phyloP scores from a whole-genome alignment of 345 rosid genomes.

The Euphorbia peplus region DNA sequence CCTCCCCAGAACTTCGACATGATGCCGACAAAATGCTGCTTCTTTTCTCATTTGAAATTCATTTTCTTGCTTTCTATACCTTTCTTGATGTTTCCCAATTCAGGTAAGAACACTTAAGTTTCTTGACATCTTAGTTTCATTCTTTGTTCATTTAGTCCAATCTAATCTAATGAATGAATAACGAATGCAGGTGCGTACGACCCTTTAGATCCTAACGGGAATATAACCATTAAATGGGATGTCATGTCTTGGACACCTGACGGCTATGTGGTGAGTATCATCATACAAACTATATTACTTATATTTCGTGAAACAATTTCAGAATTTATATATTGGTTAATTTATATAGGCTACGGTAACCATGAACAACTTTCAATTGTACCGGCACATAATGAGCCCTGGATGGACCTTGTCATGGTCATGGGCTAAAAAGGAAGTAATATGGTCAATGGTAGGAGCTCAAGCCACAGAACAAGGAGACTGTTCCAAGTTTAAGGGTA shows the following conservation, averaged over 20 bases:
- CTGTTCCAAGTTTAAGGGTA: slow-evolving; percentile 77
- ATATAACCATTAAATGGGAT: slow-evolving; percentile 81
- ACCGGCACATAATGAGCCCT: slow-evolving; percentile 58
- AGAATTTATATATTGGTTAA: too few relatives aligned
- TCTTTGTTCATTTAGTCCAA: neutral
- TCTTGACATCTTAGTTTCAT: neutral
- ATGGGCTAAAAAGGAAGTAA: slow-evolving; percentile 79
- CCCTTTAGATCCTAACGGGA: slow-evolving; percentile 72
- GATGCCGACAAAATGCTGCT: slow-evolving; percentile 14
- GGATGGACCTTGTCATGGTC: slow-evolving; percentile 79
- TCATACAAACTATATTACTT: neutral
- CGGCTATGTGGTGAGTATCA: slow-evolving; percentile 62
- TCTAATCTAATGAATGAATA: neutral
- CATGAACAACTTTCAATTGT: slow-evolving; percentile 63
- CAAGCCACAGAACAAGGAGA: slow-evolving; percentile 89
- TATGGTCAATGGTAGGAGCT: slow-evolving; percentile 74
- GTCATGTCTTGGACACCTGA: slow-evolving; percentile 67
- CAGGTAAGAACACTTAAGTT: slow-evolving; percentile 35
- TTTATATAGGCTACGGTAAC: slow-evolving; percentile 65
- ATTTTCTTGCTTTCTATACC: slow-evolving; percentile 21
- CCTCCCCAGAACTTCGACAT: neutral
- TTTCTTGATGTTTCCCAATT: slow-evolving; percentile 29
- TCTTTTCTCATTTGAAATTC: slow-evolving; percentile 25
- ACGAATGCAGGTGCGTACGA: slow-evolving; percentile 52
- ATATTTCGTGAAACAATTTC: too few relatives aligned